A percentile compares a stretch with the other conserved stretches of the same genome.
Evolutionary conservation across 805 yeast genomes (phyloP).

Genomic region (Starmerella scarabaei): DNA sequence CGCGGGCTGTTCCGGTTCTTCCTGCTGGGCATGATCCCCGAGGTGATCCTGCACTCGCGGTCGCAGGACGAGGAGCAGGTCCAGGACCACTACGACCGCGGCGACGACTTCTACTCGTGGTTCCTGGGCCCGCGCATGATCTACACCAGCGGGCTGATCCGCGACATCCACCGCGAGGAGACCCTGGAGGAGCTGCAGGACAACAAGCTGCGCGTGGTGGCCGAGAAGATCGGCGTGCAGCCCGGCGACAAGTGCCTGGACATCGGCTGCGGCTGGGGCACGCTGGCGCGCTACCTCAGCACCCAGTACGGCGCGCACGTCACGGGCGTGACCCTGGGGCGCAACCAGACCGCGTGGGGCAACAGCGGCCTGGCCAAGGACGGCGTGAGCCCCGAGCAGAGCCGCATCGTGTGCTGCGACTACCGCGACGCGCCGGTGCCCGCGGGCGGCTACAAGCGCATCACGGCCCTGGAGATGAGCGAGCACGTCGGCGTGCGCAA

Average conservation of each 20-base stretch:
- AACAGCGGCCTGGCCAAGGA: constrained; percentile 53
- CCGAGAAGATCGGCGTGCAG: constrained; percentile 67
- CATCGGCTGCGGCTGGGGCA: constrained; percentile 95
- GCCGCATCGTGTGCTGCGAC: constrained; percentile 67
- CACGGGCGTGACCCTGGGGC: constrained; percentile 83
- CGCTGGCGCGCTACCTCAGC: constrained; percentile 74
- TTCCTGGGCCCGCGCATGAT: constrained; percentile 90
- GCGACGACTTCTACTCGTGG: constrained; percentile 91
- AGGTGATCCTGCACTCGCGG: constrained; percentile 79
- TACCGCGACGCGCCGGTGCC: constrained; percentile 83
- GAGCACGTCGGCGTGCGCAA: constrained; percentile 92
- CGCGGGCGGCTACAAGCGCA: constrained; percentile 52
- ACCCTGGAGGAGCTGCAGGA: constrained; percentile 64
- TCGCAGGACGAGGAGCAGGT: constrained; percentile 96
- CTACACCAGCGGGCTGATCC: constrained; percentile 75
- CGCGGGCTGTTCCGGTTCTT: constrained; percentile 63
- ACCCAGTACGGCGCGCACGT: constrained; percentile 71
- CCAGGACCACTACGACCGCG: constrained; percentile 89
- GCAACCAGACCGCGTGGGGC: constrained; percentile 86
- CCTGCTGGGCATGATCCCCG: constrained; percentile 80
- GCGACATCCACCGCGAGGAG: constrained; percentile 59
- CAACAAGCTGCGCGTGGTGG: constrained; percentile 74
- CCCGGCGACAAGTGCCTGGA: constrained; percentile 67
- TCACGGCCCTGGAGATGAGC: constrained; percentile 87
- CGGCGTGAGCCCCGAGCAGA: constrained; percentile 56